Percentiles rank a stretch among this genome's conserved stretches.
phyloP scores from a whole-genome alignment of 495 filamentous ascomycete genomes.

The Aspergillus avenaceus region DNA sequence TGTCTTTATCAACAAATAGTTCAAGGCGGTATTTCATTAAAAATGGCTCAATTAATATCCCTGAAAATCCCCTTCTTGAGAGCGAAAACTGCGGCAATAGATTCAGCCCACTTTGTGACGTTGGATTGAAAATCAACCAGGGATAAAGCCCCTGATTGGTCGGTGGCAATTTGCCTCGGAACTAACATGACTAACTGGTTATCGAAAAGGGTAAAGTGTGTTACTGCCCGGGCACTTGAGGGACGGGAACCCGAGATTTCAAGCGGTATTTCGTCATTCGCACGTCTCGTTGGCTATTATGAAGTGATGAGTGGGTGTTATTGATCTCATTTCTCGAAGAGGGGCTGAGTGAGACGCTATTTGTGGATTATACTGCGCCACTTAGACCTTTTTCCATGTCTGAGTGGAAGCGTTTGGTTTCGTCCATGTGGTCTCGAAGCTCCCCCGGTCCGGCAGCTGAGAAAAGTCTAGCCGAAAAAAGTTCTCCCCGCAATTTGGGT shows the following conservation, averaged over 20 bases:
- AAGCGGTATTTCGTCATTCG: slow-evolving; percentile 24
- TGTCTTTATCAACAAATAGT: background rate
- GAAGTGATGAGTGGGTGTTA: slow-evolving; percentile 4
- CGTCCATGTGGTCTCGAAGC: slow-evolving; percentile 5
- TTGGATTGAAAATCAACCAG: slow-evolving; percentile 20
- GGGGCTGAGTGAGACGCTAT: background rate
- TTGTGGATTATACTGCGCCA: background rate
- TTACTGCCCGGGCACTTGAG: background rate
- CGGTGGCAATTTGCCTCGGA: slow-evolving; percentile 22
- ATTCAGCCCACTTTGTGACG: slow-evolving; percentile 33
- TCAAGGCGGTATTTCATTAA: background rate
- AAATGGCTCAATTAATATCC: too few species aligned
- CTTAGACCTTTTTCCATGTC: background rate
- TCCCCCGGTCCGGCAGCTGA: slow-evolving; percentile 11
- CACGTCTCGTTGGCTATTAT: background rate
- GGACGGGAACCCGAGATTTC: slow-evolving; percentile 22
- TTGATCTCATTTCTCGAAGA: slow-evolving; percentile 6
- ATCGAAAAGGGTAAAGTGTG: slow-evolving; percentile 6
- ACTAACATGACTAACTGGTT: slow-evolving; percentile 12
- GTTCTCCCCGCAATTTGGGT: slow-evolving; percentile 20
- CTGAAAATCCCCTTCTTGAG: background rate
- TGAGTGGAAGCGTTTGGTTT: background rate
- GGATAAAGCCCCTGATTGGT: slow-evolving; percentile 29
- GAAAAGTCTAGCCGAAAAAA: slow-evolving; percentile 14
- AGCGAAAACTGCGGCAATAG: slow-evolving; percentile 30